A percentile compares a stretch with the other conserved stretches of the same genome.
These are phyloP conservation scores for Azolla pinnata DNA, from an alignment of 75 land plant genomes.

Conservation along the genomic window DNA sequence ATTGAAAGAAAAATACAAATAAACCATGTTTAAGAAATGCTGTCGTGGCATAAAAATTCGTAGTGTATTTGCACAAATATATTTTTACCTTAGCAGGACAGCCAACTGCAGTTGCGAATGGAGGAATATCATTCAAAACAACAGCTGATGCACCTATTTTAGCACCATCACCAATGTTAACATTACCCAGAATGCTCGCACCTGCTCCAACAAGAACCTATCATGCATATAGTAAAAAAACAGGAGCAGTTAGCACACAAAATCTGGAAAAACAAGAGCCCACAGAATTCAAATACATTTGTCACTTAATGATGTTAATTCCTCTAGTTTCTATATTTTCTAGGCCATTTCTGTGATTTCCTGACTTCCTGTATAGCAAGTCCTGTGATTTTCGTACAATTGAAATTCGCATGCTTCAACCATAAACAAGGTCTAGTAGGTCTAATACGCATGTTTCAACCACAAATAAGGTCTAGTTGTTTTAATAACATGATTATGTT, in stretches of 20 bases:
- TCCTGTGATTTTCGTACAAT: too few relatives aligned
- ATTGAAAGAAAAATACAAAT: not conserved
- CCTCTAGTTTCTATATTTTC: too few relatives aligned
- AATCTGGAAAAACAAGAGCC: not conserved
- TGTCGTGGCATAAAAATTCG: not conserved
- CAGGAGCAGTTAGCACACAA: not conserved
- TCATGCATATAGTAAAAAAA: not conserved
- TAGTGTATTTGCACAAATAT: not conserved
- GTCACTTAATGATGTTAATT: too few relatives aligned
- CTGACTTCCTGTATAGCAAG: too few relatives aligned
- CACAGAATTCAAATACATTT: too few relatives aligned
- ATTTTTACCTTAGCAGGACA: conserved; percentile 47
- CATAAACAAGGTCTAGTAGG: too few relatives aligned
- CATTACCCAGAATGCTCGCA: conserved; percentile 53
- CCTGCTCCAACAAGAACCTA: conserved; percentile 63
- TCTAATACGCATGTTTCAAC: too few relatives aligned
- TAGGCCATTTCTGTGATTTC: too few relatives aligned
- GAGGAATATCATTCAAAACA: conserved; percentile 57
- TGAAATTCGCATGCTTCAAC: too few relatives aligned
- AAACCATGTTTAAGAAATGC: not conserved
- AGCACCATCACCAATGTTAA: conserved; percentile 56
- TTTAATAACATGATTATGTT: too few relatives aligned
- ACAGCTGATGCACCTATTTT: conserved; percentile 66
- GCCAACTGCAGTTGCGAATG: conserved; percentile 60
- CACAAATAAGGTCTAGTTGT: too few relatives aligned